A percentile compares a stretch with the other conserved stretches of the same genome.
Conservation (phyloP, 73 alveolate species). For the Paramecium primaurelia region DNA sequence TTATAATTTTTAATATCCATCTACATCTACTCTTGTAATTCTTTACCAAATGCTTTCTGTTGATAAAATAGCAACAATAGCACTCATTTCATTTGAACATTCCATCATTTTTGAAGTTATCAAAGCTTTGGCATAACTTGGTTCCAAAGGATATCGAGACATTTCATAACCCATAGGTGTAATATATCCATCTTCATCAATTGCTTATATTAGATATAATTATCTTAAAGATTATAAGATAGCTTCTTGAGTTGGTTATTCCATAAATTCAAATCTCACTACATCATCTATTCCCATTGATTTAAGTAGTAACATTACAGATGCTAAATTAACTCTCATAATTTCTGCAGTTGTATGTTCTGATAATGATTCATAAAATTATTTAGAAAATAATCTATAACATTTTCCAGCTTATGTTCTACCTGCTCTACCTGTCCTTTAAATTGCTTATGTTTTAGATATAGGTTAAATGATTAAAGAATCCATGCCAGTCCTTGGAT, state of each 20-base stretch:
- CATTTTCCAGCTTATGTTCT: constrained; percentile 96
- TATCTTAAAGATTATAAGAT: constrained; percentile 78
- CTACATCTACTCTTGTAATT: constrained; percentile 74
- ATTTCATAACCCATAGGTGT: constrained; percentile 85
- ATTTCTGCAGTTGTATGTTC: constrained; percentile 83
- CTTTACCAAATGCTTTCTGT: constrained; percentile 86
- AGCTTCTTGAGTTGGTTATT: constrained; percentile 81
- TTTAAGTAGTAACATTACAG: constrained; percentile 71
- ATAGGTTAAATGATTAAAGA: constrained; percentile 85
- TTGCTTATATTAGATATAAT: constrained; percentile 84
- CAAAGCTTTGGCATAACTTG: constrained; percentile 84
- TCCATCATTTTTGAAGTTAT: constrained; percentile 62
- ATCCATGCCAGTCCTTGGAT: constrained; percentile 95
- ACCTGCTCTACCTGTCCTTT: constrained; percentile 98
- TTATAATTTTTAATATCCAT: constrained; percentile 35
- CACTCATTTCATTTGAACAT: constrained; percentile 53
- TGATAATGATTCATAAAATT: constrained; percentile 77
- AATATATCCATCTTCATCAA: constrained; percentile 79
- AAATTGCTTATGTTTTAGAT: constrained; percentile 90
- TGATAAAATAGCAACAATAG: constrained; percentile 83
- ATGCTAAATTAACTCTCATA: constrained; percentile 77
- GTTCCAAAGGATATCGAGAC: constrained; percentile 91
- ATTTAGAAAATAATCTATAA: constrained; percentile 88
- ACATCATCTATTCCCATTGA: constrained; percentile 90
- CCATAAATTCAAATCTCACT: constrained; percentile 86